Conservation (phyloP, 345 rosid genomes). For the Citrus glauca region DNA sequence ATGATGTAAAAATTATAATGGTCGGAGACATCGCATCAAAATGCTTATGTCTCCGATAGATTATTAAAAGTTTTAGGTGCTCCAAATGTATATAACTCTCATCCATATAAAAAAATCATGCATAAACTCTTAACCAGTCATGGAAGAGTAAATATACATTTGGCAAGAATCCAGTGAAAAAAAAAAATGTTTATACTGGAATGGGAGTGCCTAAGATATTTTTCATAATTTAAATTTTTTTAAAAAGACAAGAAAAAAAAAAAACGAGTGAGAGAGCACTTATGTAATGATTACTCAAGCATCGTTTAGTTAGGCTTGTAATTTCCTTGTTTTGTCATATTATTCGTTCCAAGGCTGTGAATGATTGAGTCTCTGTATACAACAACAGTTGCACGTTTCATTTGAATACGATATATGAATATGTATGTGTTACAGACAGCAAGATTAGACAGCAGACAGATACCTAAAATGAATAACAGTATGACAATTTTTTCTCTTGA, state of each 20-base stretch:
- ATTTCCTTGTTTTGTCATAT: neutral
- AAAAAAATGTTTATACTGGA: too few species aligned
- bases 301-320: neutral
- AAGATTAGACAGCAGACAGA: conserved; percentile 5
- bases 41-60: conserved; percentile 22
- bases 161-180: too few species aligned
- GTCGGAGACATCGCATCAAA: conserved; percentile 25
- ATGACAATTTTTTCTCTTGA: neutral
- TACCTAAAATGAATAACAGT: neutral
- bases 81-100: neutral
- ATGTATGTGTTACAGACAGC: neutral
- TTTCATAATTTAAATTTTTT: too few species aligned
- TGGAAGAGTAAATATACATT: too few species aligned
- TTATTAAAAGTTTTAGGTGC: conserved; percentile 5
- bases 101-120: too few species aligned
- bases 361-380: neutral
- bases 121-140: too few species aligned
- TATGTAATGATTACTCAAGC: neutral
- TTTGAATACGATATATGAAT: too few species aligned
- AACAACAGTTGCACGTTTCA: neutral
- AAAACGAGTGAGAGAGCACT: too few species aligned
- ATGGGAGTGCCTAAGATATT: too few species aligned
- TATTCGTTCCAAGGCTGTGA: neutral
- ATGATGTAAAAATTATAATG: neutral
- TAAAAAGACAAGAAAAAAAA: too few species aligned